Evolutionary conservation across 2,329 filamentous ascomycete genomes (phyloP), one percentile per base, ranked within the genome.

Genomic region (Fusarium piperis): DNA sequence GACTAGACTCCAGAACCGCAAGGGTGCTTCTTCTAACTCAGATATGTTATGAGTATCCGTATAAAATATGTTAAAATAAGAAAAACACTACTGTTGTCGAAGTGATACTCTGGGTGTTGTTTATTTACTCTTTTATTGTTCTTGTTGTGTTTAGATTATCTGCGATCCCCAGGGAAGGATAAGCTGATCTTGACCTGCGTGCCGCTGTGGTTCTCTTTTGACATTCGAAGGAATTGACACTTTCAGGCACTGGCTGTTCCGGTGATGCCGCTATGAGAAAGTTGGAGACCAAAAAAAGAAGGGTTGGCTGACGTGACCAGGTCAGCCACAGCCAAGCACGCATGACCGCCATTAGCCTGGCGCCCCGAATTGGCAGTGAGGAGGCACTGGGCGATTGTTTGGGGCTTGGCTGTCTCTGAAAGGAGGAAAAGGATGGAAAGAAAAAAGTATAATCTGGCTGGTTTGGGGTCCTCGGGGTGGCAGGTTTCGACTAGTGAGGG

Each of bases 241-340:
- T 55, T 32, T 23, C n/a, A 33, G 13, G 32, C 41, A 30, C 23
- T 55, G 18, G 35, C 26, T 65, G 57, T 56, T 72, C 66, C 55
- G 59, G 39, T 73, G 59, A 62, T 66, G 48, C 46, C 39, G 52
- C 46, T 28, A 36, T 23, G 23, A 39, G 36, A 55, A 10, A 8
- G 44, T 30, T n/a, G 44, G 18, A 41, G 58, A 39, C 35, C 38
- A 18, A 59, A 41, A 57, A 51, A 51, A 62, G 33, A 55, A 30
- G 57, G 16, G 30, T 65, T 71, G 63, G 70, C 38, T 73, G 70
- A 67, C 67, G 64, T 71, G 70, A 71, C 67, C 67, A 65, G 61
- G 59, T 73, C 70, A 73, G 67, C 63, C 39, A 62, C 58, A 48
- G 28, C 51, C 13, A 38, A 38, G 39, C 53, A 67, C 55, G 20